phyloP scores from a whole-genome alignment of 371 early-diverging fungal genomes.

The Mortierella sp. region DNA sequence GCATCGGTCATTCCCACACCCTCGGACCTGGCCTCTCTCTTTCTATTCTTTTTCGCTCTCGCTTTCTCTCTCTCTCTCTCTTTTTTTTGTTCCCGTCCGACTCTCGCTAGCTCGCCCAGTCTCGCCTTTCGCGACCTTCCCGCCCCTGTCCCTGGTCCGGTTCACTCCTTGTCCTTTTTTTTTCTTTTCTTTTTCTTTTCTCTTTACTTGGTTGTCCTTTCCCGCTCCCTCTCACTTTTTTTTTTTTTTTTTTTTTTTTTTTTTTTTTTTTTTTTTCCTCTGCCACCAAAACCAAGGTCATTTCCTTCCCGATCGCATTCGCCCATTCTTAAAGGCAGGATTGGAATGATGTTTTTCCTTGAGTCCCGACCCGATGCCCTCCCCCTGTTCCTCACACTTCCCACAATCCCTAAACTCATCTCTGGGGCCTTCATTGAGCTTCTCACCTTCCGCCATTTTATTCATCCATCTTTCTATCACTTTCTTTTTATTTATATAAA shows the following conservation, averaged over 20 bases:
- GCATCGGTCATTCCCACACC: too few relatives aligned
- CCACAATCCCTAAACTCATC: background rate
- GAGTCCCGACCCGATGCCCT: too few relatives aligned
- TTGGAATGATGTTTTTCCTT: constrained; percentile 1
- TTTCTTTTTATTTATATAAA: background rate
- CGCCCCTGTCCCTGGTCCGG: background rate
- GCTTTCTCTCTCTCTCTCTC: background rate
- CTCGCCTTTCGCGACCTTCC: too few relatives aligned
- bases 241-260: background rate
- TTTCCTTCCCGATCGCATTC: too few relatives aligned
- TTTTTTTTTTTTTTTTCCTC: too few relatives aligned
- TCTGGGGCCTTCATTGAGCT: background rate
- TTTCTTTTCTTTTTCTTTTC: constrained; percentile 1
- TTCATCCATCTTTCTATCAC: background rate
- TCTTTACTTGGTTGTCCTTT: background rate
- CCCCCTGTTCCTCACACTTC: background rate
- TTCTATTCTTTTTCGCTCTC: background rate
- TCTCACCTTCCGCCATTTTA: background rate
- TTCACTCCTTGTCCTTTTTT: background rate
- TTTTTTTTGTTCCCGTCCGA: background rate
- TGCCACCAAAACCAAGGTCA: too few relatives aligned
- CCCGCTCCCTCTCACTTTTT: background rate
- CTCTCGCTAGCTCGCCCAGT: too few relatives aligned
- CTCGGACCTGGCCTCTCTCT: background rate
- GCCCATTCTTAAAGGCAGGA: too few relatives aligned